Evolutionary conservation across 371 early-diverging fungal genomes (phyloP).

Genomic region (Apophysomyces variabilis): DNA sequence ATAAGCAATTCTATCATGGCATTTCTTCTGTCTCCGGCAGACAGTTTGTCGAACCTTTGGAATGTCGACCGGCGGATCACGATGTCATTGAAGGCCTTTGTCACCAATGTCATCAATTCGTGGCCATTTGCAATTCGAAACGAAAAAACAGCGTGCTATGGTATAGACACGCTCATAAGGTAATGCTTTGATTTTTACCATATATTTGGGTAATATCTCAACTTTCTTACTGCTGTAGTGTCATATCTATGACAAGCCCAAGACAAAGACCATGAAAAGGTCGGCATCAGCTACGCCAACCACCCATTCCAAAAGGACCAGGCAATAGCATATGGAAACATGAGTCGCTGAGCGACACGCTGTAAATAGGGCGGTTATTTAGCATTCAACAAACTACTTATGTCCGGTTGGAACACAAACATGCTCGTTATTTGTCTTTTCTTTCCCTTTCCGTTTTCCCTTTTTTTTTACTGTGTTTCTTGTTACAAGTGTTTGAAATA

Average conservation of each 20-base stretch:
- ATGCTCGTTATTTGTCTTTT: not conserved
- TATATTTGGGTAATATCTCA: not conserved
- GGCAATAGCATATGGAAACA: not conserved
- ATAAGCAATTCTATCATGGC: conserved; percentile 85
- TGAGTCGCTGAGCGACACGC: not conserved
- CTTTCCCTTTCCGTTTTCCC: not conserved
- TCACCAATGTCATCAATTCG: conserved; percentile 79
- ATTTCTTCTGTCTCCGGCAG: conserved; percentile 83
- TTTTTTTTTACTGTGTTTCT: not conserved
- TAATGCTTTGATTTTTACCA: conserved; percentile 18
- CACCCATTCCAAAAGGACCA: not conserved
- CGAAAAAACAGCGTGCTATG: conserved; percentile 74
- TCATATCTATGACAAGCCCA: conserved; percentile 80
- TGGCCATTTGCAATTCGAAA: conserved; percentile 72
- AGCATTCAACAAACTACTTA: not conserved
- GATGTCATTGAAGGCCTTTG: conserved; percentile 77
- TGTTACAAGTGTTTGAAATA: not conserved
- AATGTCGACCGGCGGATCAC: conserved; percentile 51
- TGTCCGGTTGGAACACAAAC: not conserved
- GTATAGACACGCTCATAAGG: conserved; percentile 86
- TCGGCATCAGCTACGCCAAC: not conserved
- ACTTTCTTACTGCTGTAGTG: conserved; percentile 45
- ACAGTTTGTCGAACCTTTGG: conserved; percentile 68
- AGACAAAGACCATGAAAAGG: conserved; percentile 36
- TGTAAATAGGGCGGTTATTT: not conserved